Evolutionary conservation across 345 rosid species (phyloP), one percentile per base, ranked within the genome.

Genomic region (Brassica rapa): DNA sequence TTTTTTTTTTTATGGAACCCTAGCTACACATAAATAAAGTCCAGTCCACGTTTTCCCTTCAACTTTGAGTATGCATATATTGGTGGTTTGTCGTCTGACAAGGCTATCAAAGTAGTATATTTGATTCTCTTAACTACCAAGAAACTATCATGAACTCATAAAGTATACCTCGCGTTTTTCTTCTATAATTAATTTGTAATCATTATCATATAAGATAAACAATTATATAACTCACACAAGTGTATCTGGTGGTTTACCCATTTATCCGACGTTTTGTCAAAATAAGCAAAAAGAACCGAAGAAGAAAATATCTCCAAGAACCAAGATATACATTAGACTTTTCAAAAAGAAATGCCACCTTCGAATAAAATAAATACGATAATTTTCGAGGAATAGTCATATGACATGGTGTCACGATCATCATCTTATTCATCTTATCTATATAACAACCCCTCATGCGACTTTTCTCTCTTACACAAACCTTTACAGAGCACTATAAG

Each of bases 391-490:
- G 68, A 72, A 59, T 8, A 4, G 12, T 41, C 15, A 43, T 55
- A 72, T 41, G 77, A 72, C 77, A 78, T 43, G 16, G 37, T 66
- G 14, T 8, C 82, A 79, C 69, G 82, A 73, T 79, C 73, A 66
- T 25, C 53, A 60, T 72, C 68, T 29, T 46, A 24, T 16, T 11
- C 25, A 4, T 71, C 39, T 49, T 61, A 33, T 79, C 70, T 73
- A 73, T 79, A 79, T 15, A 79, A 8, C 10, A 4, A 49, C 55
- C 5, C 64, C 57, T 33, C 64, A 3, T 79, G 24, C 37, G n/a
- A 71, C 23, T 23, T 72, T 61, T 69, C 3, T 41, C 21, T 78
- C 62, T 66, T 33, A 72, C 46, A 73, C 70, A 60, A 72, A 61
- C 73, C 55, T 60, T 32, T 27, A 62, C 62, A 73, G 61, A 73